Evolutionary conservation across 1,139 yeast species (phyloP).

Genomic region (Yamadazyma membranifaciens): DNA sequence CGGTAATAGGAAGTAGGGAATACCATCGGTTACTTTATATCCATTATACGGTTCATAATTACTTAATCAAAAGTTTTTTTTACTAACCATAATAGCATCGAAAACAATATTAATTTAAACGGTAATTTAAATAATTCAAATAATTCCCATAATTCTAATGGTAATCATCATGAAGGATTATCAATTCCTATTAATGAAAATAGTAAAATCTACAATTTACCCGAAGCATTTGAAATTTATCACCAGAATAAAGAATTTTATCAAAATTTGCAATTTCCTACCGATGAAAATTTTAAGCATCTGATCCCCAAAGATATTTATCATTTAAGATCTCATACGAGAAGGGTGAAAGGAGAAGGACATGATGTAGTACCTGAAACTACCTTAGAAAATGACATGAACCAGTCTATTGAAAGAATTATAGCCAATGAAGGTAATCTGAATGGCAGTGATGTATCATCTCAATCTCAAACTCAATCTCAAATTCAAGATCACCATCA

Average conservation of each 20-base stretch:
- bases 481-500: not conserved
- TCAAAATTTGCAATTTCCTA: not conserved
- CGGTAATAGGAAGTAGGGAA: too few species aligned
- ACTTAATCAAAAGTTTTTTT: not conserved
- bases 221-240: constrained; percentile 57
- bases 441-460: too few species aligned
- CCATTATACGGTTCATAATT: too few species aligned
- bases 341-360: too few species aligned
- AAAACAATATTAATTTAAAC: constrained; percentile 3
- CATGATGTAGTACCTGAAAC: too few species aligned
- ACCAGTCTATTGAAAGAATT: too few species aligned
- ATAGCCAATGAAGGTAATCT: too few species aligned
- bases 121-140: not conserved
- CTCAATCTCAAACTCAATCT: constrained; percentile 1
- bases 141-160: not conserved
- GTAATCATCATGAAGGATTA: constrained; percentile 1
- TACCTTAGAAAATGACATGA: too few species aligned
- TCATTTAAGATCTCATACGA: not conserved
- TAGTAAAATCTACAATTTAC: constrained; percentile 45
- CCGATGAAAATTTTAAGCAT: constrained; percentile 2
- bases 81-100: constrained; percentile 8
- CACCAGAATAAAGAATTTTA: constrained; percentile 33
- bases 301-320: constrained; percentile 1
- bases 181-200: constrained; percentile 39
- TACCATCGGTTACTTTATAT: too few species aligned